Evolutionary conservation across 2,329 filamentous ascomycete genomes (phyloP).

Genomic region (Amphichorda felina): DNA sequence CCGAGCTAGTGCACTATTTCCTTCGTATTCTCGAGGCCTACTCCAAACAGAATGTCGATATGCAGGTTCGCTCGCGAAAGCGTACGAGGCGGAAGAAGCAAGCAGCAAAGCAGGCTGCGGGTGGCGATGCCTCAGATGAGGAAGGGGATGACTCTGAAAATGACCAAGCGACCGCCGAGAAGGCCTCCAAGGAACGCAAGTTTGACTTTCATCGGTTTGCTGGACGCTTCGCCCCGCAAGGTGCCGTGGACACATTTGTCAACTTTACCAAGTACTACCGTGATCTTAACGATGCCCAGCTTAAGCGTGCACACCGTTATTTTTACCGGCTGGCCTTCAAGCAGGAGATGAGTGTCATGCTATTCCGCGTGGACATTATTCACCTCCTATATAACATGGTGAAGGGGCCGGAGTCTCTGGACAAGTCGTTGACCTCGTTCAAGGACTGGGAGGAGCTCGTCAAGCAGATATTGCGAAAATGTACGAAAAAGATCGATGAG

Average conservation of each 20-base stretch:
- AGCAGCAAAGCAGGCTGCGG: constrained; percentile 29
- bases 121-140: constrained; percentile 36
- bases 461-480: constrained; percentile 70
- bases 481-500: constrained; percentile 75
- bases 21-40: constrained; percentile 85
- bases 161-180: constrained; percentile 60
- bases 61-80: constrained; percentile 80
- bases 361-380: constrained; percentile 87
- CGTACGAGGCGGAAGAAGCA: constrained; percentile 64
- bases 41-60: constrained; percentile 85
- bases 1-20: constrained; percentile 85
- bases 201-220: constrained; percentile 88
- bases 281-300: constrained; percentile 66
- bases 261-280: constrained; percentile 67
- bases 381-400: constrained; percentile 83
- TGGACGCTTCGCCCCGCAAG: constrained; percentile 69
- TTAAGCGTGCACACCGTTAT: constrained; percentile 88
- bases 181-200: constrained; percentile 68
- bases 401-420: constrained; percentile 71
- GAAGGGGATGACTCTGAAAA: constrained; percentile 60
- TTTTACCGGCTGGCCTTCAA: constrained; percentile 94
- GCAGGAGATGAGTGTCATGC: constrained; percentile 76
- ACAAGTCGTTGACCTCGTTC: constrained; percentile 53
- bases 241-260: constrained; percentile 81
- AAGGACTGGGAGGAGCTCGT: constrained; percentile 88